Percentiles rank a stretch among this genome's conserved stretches.
phyloP scores from a whole-genome alignment of 257 asterid species.

The Solanum ossicruentum region DNA sequence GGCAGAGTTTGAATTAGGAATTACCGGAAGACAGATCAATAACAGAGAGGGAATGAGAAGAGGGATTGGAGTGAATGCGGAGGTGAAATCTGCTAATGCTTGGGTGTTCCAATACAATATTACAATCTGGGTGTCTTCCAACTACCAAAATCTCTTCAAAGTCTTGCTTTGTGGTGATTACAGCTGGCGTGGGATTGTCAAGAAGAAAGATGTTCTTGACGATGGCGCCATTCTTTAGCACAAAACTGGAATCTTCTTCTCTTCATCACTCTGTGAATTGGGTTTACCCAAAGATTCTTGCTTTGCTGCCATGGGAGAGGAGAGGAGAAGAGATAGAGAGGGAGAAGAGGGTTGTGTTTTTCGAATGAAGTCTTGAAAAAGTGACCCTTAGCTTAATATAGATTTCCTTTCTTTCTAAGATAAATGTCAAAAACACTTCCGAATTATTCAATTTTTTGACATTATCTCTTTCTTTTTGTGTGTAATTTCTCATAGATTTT shows the following conservation, averaged over 20 bases:
- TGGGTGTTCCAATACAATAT: constrained; percentile 76
- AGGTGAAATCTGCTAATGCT: constrained; percentile 92
- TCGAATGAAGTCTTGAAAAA: neutral
- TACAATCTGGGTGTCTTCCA: constrained; percentile 84
- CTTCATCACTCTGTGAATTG: constrained; percentile 2
- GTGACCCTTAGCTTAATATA: neutral
- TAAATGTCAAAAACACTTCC: too few relatives aligned
- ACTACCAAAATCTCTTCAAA: constrained; percentile 47
- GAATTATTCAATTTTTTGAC: too few relatives aligned
- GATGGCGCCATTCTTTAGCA: constrained; percentile 46
- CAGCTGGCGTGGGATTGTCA: constrained; percentile 26
- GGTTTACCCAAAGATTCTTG: neutral
- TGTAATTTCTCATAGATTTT: too few relatives aligned
- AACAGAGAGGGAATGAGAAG: constrained; percentile 38
- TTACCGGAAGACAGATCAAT: constrained; percentile 63
- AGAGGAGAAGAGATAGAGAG: neutral
- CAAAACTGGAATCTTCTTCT: constrained; percentile 75
- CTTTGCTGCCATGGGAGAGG: neutral
- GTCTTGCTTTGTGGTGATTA: neutral
- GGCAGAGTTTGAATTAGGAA: neutral
- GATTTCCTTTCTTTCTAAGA: too few relatives aligned
- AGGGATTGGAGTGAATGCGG: constrained; percentile 50
- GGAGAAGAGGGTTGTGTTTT: neutral
- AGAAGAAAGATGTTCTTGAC: constrained; percentile 68
- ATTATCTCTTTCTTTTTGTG: too few relatives aligned